phyloP scores from a whole-genome alignment of 2,329 filamentous ascomycete genomes.

The Ceratocystis harringtonii region DNA sequence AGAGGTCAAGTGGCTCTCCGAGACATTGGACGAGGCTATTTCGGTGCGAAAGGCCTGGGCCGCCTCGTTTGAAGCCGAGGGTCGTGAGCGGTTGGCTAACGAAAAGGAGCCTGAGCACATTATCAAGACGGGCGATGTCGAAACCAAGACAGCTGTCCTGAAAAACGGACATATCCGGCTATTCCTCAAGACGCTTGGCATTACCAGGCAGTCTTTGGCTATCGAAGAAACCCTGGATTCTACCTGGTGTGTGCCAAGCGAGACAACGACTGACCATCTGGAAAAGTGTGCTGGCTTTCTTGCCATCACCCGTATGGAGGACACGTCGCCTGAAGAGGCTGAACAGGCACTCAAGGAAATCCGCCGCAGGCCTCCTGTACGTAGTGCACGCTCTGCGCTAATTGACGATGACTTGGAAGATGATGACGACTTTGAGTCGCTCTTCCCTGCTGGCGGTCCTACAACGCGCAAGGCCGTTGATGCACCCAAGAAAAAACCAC shows the following conservation, averaged over 20 bases:
- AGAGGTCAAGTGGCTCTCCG: conserved; percentile 69
- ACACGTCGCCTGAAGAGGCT: conserved; percentile 65
- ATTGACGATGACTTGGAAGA: conserved; percentile 40
- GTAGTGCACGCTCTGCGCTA: conserved; percentile 43
- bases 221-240: conserved; percentile 60
- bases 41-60: conserved; percentile 67
- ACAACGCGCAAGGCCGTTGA: conserved; percentile 40
- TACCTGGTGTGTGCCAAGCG: conserved; percentile 60
- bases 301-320: conserved; percentile 60
- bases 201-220: conserved; percentile 41
- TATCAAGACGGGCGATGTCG: conserved; percentile 49
- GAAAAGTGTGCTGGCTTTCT: conserved; percentile 39
- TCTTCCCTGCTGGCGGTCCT: conserved; percentile 57
- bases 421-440: conserved; percentile 33
- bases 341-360: conserved; percentile 56
- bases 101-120: conserved; percentile 22
- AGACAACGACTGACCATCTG: conserved; percentile 48
- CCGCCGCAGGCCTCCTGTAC: conserved; percentile 22
- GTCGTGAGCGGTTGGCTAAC: conserved; percentile 17
- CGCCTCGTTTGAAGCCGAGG: conserved; percentile 47
- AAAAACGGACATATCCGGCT: conserved; percentile 79
- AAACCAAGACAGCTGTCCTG: conserved; percentile 60
- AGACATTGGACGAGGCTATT: conserved; percentile 50
- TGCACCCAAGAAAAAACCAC: conserved; percentile 34
- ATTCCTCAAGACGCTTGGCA: conserved; percentile 61